These are phyloP conservation scores for Eutrema japonicum DNA, from an alignment of 345 rosid species.

Conservation along the genomic window DNA sequence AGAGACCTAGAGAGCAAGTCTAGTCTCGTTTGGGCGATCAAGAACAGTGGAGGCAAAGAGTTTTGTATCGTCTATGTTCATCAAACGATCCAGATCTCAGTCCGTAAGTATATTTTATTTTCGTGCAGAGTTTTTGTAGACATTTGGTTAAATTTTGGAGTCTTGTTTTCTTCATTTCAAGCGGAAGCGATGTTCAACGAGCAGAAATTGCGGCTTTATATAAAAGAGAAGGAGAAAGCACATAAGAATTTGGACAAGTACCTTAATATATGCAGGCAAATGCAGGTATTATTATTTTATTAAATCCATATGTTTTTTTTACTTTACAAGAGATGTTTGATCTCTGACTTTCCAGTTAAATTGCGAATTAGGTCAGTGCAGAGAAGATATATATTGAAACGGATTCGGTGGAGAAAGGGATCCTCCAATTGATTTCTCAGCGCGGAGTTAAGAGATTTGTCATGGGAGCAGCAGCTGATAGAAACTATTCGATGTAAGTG, in stretches of 20 bases:
- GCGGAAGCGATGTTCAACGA: constrained; percentile 49
- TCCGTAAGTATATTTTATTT: constrained; percentile 5
- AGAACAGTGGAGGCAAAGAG: constrained; percentile 58
- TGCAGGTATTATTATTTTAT: constrained; percentile 57
- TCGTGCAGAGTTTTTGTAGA: neutral
- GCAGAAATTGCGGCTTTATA: constrained; percentile 6
- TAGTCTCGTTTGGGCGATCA: constrained; percentile 62
- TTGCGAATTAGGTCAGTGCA: constrained; percentile 54
- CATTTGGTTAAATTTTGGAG: neutral
- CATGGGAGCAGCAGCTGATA: constrained; percentile 91
- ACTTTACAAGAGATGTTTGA: neutral
- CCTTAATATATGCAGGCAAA: constrained; percentile 50
- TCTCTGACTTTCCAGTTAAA: constrained; percentile 21
- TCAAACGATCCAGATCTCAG: constrained; percentile 48
- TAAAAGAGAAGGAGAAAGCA: constrained; percentile 55
- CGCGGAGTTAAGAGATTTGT: constrained; percentile 65
- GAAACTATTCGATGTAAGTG: constrained; percentile 55
- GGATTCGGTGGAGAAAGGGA: constrained; percentile 65
- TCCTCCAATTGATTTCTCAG: constrained; percentile 54
- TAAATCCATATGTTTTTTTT: neutral
- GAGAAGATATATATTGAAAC: constrained; percentile 57
- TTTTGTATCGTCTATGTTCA: constrained; percentile 71
- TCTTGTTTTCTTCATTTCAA: constrained; percentile 7
- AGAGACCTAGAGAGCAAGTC: constrained; percentile 51
- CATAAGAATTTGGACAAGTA: constrained; percentile 54